phyloP scores from a whole-genome alignment of 2,329 filamentous ascomycete genomes.

The Acarospora socialis region DNA sequence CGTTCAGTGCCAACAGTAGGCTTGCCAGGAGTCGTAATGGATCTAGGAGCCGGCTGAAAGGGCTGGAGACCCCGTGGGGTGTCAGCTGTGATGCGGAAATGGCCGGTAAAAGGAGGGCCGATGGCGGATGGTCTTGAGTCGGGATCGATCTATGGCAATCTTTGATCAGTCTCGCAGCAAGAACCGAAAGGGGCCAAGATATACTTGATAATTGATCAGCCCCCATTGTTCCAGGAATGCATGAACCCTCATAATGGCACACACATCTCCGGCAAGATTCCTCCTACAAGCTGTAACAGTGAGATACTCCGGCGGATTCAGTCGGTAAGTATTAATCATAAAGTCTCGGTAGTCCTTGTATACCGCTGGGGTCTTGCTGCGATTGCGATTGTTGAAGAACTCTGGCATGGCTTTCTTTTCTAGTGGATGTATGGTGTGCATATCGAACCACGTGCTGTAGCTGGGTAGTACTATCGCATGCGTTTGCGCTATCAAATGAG shows the following conservation, averaged over 20 bases:
- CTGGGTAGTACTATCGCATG: slow-evolving; percentile 93
- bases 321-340: slow-evolving; percentile 97
- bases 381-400: slow-evolving; percentile 96
- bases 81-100: slow-evolving; percentile 92
- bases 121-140: slow-evolving; percentile 91
- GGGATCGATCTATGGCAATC: slow-evolving; percentile 61
- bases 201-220: slow-evolving; percentile 94
- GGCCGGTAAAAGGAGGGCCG: slow-evolving; percentile 89
- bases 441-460: slow-evolving; percentile 98
- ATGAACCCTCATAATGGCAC: slow-evolving; percentile 97
- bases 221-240: slow-evolving; percentile 98
- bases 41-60: slow-evolving; percentile 79
- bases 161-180: slow-evolving; percentile 4
- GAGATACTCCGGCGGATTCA: slow-evolving; percentile 91
- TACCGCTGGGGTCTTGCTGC: slow-evolving; percentile 91
- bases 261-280: slow-evolving; percentile 93
- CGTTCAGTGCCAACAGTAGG: slow-evolving; percentile 55
- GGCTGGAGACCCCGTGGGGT: slow-evolving; percentile 89
- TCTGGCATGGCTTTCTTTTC: slow-evolving; percentile 92
- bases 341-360: slow-evolving; percentile 99
- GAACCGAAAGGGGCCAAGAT: slow-evolving; percentile 9
- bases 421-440: slow-evolving; percentile 79
- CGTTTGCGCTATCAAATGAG: slow-evolving; percentile 83
- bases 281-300: slow-evolving; percentile 92
- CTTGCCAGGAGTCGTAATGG: slow-evolving; percentile 48